Base-by-base conservation (phyloP, 2,329 filamentous ascomycete species). In the Colletotrichum godetiae region DNA sequence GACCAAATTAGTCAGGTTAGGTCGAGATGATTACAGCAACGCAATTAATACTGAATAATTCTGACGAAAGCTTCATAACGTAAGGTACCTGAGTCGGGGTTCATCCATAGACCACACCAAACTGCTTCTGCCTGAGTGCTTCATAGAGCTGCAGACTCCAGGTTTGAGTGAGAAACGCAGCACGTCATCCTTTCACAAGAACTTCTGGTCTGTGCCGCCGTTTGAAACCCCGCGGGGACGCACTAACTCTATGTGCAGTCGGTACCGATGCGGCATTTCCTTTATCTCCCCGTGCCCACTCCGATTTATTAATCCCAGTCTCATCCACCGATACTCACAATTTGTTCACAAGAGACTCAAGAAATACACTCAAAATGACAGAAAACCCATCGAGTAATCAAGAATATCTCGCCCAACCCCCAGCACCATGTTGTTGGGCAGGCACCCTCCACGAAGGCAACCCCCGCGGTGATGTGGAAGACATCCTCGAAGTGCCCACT, bases 371-470 rank as follows among this genome's bases (percentile, higher is more conserved):
- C 19, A n/a, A 37, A 31, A 73, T 73, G 67, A 29, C 60, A 19
- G 59, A 73, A 1, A 37, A 46, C 2, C 56, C 68, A 19, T 22
- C 67, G 15, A 46, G 19, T 12, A 52, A 70, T 56, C 55, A 33
- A 29, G 60, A 70, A 22, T 79, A 78, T 56, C 74, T 81, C n/a
- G 79, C 80, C 12, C 81, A 83, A 60, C 81, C 80, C 1, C 79
- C 79, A 19, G 81, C 81, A 12, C 76, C 78, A 15, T 86, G 83
- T 73, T 86, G 85, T 75, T 78, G 83, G 15, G 78, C 80, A 64
- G 84, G 84, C 37, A 79, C 77, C 2, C 75, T 85, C 27, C 85
- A 87, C 74, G 69, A 77, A 24, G 85, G 85, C 8, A 78, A 80
- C 33, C 76, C 83, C 10, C 75, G 80, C 61, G 85, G 85, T 3